phyloP scores from a whole-genome alignment of 2,329 filamentous ascomycete species.

The Aspergillus chevalieri region DNA sequence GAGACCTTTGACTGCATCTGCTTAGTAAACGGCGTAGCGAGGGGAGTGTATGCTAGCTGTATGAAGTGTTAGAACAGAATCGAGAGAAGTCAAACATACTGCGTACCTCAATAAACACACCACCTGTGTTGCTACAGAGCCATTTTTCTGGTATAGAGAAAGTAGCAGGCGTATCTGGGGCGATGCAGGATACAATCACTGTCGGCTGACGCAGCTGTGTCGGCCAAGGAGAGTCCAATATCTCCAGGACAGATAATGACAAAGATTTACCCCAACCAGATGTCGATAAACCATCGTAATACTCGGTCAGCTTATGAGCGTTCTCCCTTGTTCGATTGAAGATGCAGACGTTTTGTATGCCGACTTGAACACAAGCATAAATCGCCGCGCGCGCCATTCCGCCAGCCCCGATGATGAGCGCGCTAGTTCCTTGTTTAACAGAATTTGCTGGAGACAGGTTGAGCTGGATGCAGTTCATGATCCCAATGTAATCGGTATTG shows the following conservation, averaged over 20 bases:
- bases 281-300: slow-evolving; percentile 11
- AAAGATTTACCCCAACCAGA: slow-evolving; percentile 5
- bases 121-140: slow-evolving; percentile 17
- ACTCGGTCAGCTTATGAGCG: slow-evolving; percentile 13
- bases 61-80: not conserved
- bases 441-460: slow-evolving; percentile 22
- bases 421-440: slow-evolving; percentile 13
- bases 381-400: slow-evolving; percentile 24
- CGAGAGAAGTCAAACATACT: not conserved
- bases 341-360: slow-evolving; percentile 19
- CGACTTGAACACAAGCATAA: slow-evolving; percentile 19
- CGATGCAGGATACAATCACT: slow-evolving; percentile 17
- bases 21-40: slow-evolving; percentile 10
- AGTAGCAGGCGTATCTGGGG: slow-evolving; percentile 6
- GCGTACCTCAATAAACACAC: slow-evolving; percentile 19
- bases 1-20: slow-evolving; percentile 7
- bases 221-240: slow-evolving; percentile 13
- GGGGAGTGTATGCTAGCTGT: slow-evolving; percentile 13
- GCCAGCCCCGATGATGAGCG: slow-evolving; percentile 21
- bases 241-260: slow-evolving; percentile 8
- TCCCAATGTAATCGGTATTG: slow-evolving; percentile 26
- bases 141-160: slow-evolving; percentile 14
- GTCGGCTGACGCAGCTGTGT: slow-evolving; percentile 12
- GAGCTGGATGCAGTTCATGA: slow-evolving; percentile 18
- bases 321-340: slow-evolving; percentile 20